These are phyloP conservation scores for Sporothrix pallida DNA, from an alignment of 2,329 filamentous ascomycete species.

Conservation along the genomic window DNA sequence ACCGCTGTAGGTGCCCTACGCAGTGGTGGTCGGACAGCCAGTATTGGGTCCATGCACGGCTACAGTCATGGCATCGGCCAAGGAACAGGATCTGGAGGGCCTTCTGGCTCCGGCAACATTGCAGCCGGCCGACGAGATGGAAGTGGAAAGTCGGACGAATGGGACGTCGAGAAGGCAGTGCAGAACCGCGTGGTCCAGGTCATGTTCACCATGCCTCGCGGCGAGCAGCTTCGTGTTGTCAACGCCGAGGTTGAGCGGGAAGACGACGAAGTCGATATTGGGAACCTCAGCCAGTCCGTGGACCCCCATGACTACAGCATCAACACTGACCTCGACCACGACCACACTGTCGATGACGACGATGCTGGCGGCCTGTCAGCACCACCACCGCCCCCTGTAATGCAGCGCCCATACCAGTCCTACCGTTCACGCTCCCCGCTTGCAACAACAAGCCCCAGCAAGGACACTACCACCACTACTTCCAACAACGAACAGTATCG, in stretches of 20 bases:
- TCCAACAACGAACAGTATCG: not conserved
- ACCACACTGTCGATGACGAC: slow-evolving; percentile 1
- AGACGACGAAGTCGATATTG: slow-evolving; percentile 37
- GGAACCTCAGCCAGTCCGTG: not conserved
- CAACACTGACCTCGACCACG: slow-evolving; percentile 6
- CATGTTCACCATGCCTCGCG: slow-evolving; percentile 93
- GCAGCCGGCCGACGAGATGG: slow-evolving; percentile 35
- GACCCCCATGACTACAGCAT: slow-evolving; percentile 27
- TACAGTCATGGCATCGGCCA: slow-evolving; percentile 24
- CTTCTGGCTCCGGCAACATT: slow-evolving; percentile 39
- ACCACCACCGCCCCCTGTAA: slow-evolving; percentile 30
- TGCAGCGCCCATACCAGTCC: slow-evolving; percentile 25
- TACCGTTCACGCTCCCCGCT: slow-evolving; percentile 29
- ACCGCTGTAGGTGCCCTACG: slow-evolving; percentile 36
- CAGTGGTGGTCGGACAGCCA: slow-evolving; percentile 30
- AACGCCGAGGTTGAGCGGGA: slow-evolving; percentile 67
- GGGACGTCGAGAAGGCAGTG: slow-evolving; percentile 77
- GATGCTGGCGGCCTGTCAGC: slow-evolving; percentile 25
- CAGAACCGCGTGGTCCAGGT: slow-evolving; percentile 76
- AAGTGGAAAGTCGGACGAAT: slow-evolving; percentile 57
- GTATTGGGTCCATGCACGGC: slow-evolving; percentile 26
- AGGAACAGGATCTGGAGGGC: not conserved
- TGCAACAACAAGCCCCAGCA: not conserved
- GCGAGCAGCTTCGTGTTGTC: slow-evolving; percentile 82
- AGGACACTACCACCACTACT: not conserved